Conservation (phyloP, 1,139 yeast genomes). For the Spencermartinsiella ligniputridi region DNA sequence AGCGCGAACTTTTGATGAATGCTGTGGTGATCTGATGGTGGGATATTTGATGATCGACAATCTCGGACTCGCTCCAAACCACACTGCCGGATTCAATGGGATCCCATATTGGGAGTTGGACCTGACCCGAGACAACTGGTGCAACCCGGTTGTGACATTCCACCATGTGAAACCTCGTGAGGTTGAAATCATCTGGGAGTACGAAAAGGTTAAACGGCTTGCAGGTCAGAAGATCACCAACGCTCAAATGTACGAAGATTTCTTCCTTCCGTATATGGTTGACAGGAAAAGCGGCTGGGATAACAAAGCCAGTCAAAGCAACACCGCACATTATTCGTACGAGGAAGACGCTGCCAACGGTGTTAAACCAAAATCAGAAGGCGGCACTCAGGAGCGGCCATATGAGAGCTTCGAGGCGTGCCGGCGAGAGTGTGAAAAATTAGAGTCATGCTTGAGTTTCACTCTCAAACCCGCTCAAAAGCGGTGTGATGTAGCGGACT, state of each 20-base stretch:
- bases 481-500: constrained; percentile 19
- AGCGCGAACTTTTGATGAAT: constrained; percentile 23
- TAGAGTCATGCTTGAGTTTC: constrained; percentile 25
- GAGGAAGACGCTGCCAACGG: constrained; percentile 13
- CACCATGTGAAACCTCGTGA: constrained; percentile 35
- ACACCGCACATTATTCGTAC: constrained; percentile 8
- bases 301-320: constrained; percentile 23
- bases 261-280: constrained; percentile 30
- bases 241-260: constrained; percentile 33
- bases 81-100: constrained; percentile 28
- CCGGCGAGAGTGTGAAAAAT: constrained; percentile 22
- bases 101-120: constrained; percentile 24
- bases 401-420: constrained; percentile 24
- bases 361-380: constrained; percentile 11
- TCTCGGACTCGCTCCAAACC: neutral
- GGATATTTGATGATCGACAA: constrained; percentile 11
- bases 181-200: constrained; percentile 35
- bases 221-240: constrained; percentile 27
- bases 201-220: constrained; percentile 30
- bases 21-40: constrained; percentile 37
- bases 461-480: constrained; percentile 19
- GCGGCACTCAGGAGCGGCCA: constrained; percentile 18
- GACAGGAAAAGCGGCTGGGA: constrained; percentile 28
- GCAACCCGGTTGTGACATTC: constrained; percentile 34
- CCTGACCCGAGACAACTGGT: constrained; percentile 27